These are phyloP conservation scores for Erucastrum elatum DNA, from an alignment of 345 rosid genomes.

Conservation along the genomic window DNA sequence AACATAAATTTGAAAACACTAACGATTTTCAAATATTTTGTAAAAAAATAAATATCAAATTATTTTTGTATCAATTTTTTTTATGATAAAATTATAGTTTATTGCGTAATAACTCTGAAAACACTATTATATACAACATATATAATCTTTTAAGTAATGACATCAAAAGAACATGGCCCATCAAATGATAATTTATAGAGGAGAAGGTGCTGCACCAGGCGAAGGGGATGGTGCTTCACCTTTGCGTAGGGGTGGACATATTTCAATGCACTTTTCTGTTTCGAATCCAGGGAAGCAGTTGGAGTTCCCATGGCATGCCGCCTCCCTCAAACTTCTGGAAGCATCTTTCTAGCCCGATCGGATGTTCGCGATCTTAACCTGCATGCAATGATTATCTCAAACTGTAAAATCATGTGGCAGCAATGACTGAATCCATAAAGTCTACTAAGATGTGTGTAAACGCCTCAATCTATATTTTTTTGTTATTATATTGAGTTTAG, in stretches of 20 bases:
- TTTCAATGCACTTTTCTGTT: not conserved
- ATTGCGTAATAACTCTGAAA: too few relatives aligned
- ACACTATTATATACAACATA: too few relatives aligned
- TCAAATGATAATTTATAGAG: not conserved
- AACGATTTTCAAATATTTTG: too few relatives aligned
- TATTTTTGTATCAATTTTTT: too few relatives aligned
- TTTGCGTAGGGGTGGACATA: not conserved
- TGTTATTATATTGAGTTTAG: not conserved
- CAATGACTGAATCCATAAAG: not conserved
- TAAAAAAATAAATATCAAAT: too few relatives aligned
- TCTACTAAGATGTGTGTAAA: not conserved
- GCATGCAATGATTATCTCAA: not conserved
- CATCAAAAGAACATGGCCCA: not conserved
- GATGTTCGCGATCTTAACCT: not conserved
- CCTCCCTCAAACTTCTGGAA: not conserved
- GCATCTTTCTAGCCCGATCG: not conserved
- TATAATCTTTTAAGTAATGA: not conserved
- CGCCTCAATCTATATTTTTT: not conserved
- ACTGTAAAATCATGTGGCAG: not conserved
- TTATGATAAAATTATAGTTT: too few relatives aligned
- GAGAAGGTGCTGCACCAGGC: not conserved
- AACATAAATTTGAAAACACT: too few relatives aligned
- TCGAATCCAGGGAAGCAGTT: not conserved
- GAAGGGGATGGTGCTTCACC: not conserved
- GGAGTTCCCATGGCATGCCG: not conserved